A percentile compares a stretch with the other conserved stretches of the same genome.
Conservation (phyloP, 2,329 filamentous ascomycete species). For the Fusarium nisikadoi region DNA sequence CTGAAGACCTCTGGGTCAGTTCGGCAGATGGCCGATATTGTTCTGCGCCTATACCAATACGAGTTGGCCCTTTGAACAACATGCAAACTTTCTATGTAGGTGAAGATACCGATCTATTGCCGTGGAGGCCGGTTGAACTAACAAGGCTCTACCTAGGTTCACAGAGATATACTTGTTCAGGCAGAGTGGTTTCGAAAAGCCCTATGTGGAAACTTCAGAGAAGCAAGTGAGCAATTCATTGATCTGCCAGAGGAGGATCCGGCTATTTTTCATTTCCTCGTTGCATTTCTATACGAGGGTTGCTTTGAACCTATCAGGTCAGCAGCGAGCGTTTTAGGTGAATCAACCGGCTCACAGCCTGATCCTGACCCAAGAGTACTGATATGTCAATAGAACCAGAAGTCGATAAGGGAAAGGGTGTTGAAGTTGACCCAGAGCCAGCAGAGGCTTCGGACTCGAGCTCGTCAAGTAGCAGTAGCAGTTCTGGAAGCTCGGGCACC, state of each 20-base stretch:
- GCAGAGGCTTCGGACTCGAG: constrained; percentile 50
- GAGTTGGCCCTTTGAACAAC: constrained; percentile 54
- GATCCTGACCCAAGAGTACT: not conserved
- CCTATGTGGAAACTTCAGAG: constrained; percentile 59
- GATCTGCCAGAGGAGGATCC: constrained; percentile 63
- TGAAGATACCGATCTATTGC: not conserved
- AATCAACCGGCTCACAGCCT: constrained; percentile 16
- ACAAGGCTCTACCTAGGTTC: constrained; percentile 53
- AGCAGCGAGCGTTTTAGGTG: constrained; percentile 54
- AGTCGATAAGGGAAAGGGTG: constrained; percentile 57
- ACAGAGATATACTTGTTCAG: constrained; percentile 58
- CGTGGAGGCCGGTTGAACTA: constrained; percentile 3
- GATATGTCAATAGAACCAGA: constrained; percentile 29
- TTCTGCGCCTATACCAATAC: constrained; percentile 57
- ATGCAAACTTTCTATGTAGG: constrained; percentile 55
- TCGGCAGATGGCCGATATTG: constrained; percentile 61
- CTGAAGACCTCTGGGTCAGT: constrained; percentile 60
- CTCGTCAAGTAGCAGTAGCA: constrained; percentile 42
- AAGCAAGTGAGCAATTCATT: constrained; percentile 58
- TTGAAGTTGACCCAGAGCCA: constrained; percentile 36
- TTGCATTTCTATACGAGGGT: constrained; percentile 62
- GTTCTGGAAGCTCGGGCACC: constrained; percentile 31
- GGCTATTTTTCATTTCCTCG: constrained; percentile 61
- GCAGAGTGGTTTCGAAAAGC: constrained; percentile 62
- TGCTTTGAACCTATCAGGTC: constrained; percentile 58